phyloP scores from a whole-genome alignment of 2,329 filamentous ascomycete genomes.

The Coleophoma cylindrospora region DNA sequence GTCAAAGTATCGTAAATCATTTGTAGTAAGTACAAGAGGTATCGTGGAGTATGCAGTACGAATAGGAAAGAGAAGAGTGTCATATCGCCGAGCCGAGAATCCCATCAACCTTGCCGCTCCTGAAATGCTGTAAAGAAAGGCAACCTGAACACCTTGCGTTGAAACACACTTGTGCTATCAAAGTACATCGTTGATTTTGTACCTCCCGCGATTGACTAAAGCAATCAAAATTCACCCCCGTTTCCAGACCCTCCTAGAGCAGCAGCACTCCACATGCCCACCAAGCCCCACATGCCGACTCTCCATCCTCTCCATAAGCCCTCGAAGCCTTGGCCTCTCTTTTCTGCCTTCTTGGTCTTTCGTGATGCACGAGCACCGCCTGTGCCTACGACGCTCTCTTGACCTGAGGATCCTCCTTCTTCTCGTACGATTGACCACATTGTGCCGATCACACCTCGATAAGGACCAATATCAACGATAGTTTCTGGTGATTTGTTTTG shows the following conservation, averaged over 20 bases:
- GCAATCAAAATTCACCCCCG: conserved; percentile 22
- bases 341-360: conserved; percentile 10
- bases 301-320: conserved; percentile 54
- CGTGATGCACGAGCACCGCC: conserved; percentile 1
- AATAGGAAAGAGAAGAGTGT: too few relatives aligned
- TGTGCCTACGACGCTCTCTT: background rate
- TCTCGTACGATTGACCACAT: conserved; percentile 83
- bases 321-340: conserved; percentile 46
- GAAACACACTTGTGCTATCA: background rate
- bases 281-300: conserved; percentile 51
- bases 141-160: background rate
- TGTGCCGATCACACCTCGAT: conserved; percentile 82
- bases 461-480: conserved; percentile 74
- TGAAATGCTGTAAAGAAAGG: too few relatives aligned
- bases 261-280: conserved; percentile 44
- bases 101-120: too few relatives aligned
- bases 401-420: conserved; percentile 51
- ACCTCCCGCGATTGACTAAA: background rate
- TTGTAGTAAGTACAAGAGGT: too few relatives aligned
- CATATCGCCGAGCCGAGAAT: too few relatives aligned
- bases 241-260: conserved; percentile 22
- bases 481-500: conserved; percentile 52
- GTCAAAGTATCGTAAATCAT: too few relatives aligned
- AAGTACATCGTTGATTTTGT: background rate
- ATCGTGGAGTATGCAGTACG: too few relatives aligned